Percentiles rank a stretch among this genome's conserved stretches.
These are phyloP conservation scores for Deinandra increscens DNA, from an alignment of 129 eudicot species.

Conservation along the genomic window DNA sequence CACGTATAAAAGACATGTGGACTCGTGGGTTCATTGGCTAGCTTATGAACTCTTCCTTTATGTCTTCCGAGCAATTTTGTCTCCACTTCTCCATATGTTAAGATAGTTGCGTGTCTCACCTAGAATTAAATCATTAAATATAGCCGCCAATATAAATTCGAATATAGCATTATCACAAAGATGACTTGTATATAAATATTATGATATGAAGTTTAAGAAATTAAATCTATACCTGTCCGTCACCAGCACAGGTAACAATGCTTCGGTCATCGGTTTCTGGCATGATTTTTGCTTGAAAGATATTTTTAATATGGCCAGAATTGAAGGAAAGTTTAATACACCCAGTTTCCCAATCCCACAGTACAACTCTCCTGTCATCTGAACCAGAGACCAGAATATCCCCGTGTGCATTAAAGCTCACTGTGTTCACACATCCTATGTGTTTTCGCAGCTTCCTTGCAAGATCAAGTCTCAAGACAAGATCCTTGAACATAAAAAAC, in stretches of 20 bases:
- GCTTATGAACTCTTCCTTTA: slow-evolving; percentile 77
- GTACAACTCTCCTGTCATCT: slow-evolving; percentile 74
- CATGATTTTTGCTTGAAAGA: slow-evolving; percentile 84
- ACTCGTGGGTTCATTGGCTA: slow-evolving; percentile 85
- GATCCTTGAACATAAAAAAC: slow-evolving; percentile 49
- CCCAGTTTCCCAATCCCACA: slow-evolving; percentile 95
- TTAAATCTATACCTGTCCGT: slow-evolving; percentile 64
- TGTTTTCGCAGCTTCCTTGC: slow-evolving; percentile 62
- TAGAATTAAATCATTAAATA: slow-evolving; percentile 23
- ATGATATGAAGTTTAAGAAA: background rate
- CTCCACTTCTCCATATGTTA: slow-evolving; percentile 63
- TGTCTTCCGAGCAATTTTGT: slow-evolving; percentile 63
- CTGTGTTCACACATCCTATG: slow-evolving; percentile 82
- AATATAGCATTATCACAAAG: background rate
- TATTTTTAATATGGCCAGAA: slow-evolving; percentile 72
- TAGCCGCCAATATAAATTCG: background rate
- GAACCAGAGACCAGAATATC: slow-evolving; percentile 78
- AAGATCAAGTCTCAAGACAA: slow-evolving; percentile 73
- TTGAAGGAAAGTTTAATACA: slow-evolving; percentile 55
- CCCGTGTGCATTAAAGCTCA: slow-evolving; percentile 71
- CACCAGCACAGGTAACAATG: slow-evolving; percentile 92
- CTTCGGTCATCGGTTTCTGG: slow-evolving; percentile 68
- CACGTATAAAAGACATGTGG: slow-evolving; percentile 74
- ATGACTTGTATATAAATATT: background rate
- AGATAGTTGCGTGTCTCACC: slow-evolving; percentile 77